Conservation (phyloP, 106 monocot genomes). For the Dioscorea alata region DNA sequence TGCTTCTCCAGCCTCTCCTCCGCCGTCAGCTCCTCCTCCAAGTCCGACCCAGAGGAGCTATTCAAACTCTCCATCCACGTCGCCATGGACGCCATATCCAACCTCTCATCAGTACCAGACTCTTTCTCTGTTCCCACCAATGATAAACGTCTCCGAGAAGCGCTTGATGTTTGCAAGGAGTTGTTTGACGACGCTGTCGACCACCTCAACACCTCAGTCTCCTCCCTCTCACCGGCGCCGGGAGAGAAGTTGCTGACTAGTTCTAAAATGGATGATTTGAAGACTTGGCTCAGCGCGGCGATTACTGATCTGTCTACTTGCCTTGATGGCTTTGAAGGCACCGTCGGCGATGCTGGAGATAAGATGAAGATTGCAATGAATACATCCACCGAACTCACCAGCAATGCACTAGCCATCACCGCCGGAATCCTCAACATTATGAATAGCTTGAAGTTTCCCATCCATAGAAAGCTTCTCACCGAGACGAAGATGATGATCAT, state of each 20-base stretch:
- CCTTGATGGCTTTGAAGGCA: conserved; percentile 45
- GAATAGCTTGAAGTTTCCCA: conserved; percentile 11
- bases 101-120: conserved; percentile 16
- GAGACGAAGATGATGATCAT: not conserved
- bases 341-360: conserved; percentile 12
- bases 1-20: conserved; percentile 60
- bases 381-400: conserved; percentile 33
- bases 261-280: conserved; percentile 31
- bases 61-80: conserved; percentile 51
- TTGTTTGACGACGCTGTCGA: conserved; percentile 39
- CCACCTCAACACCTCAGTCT: conserved; percentile 28
- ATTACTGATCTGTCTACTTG: conserved; percentile 39
- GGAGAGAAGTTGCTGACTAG: conserved; percentile 19
- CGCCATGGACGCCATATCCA: conserved; percentile 20
- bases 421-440: conserved; percentile 22
- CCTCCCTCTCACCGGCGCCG: not conserved
- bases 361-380: conserved; percentile 36
- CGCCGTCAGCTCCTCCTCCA: conserved; percentile 19
- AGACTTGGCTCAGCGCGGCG: conserved; percentile 41
- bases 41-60: conserved; percentile 43
- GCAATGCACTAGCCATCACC: conserved; percentile 43
- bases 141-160: conserved; percentile 25
- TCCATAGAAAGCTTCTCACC: conserved; percentile 26
- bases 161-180: conserved; percentile 39
- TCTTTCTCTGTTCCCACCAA: conserved; percentile 8